Evolutionary conservation across 1,284 basidiomycete species (phyloP).

Genomic region (Pisolithus thermaeus): DNA sequence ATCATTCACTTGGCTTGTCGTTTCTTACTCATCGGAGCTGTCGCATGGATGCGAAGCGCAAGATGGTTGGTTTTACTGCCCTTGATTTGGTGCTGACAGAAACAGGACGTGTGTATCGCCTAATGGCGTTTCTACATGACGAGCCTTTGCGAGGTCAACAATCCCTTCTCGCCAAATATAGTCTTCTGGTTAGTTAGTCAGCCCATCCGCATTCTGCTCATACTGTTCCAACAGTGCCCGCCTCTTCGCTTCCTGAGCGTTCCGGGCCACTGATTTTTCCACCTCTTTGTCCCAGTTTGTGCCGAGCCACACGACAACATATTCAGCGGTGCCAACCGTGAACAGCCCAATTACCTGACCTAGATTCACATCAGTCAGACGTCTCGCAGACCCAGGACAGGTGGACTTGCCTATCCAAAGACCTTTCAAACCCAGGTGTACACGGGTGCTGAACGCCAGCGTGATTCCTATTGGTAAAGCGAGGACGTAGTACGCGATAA

Average conservation of each 20-base stretch:
- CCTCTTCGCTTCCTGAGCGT: slow-evolving; percentile 44
- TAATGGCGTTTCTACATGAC: neutral
- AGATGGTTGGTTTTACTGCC: neutral
- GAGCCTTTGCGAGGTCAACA: neutral
- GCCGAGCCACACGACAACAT: slow-evolving; percentile 55
- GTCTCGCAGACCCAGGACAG: neutral
- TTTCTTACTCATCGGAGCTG: neutral
- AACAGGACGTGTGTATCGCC: neutral
- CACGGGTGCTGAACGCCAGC: slow-evolving; percentile 50
- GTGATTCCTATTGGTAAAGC: slow-evolving; percentile 67
- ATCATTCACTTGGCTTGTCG: slow-evolving; percentile 1
- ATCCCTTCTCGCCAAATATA: neutral
- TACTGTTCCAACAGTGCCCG: slow-evolving; percentile 17
- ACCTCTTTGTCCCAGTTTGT: slow-evolving; percentile 66
- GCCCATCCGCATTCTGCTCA: slow-evolving; percentile 4
- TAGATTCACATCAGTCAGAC: slow-evolving; percentile 16
- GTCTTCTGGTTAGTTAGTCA: slow-evolving; percentile 15
- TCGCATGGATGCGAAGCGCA: neutral
- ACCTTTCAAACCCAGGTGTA: slow-evolving; percentile 52
- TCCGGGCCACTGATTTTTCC: slow-evolving; percentile 43
- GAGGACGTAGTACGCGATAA: slow-evolving; percentile 71
- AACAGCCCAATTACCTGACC: slow-evolving; percentile 71
- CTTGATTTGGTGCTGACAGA: neutral
- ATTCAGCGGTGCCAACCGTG: slow-evolving; percentile 66
- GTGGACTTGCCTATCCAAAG: slow-evolving; percentile 55